Percentiles rank a stretch among this genome's conserved stretches.
Conservation (phyloP, 371 early-diverging fungal genomes). For the Lichtheimia ramosa region DNA sequence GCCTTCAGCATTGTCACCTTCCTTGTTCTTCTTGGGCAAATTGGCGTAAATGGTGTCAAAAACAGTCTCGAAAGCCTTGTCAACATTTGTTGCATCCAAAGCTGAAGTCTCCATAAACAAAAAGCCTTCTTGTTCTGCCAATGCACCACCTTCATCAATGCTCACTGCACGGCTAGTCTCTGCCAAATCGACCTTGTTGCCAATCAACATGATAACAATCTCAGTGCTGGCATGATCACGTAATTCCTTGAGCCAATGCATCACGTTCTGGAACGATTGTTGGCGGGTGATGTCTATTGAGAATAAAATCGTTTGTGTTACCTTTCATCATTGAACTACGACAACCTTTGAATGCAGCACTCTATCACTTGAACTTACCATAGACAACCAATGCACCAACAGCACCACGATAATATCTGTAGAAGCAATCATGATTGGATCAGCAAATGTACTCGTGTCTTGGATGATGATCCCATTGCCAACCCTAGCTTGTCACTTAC, state of each 20-base stretch:
- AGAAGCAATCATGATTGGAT: not conserved
- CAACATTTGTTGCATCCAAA: conserved; percentile 88
- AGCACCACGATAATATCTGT: conserved; percentile 41
- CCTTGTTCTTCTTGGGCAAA: conserved; percentile 38
- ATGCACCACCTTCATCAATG: conserved; percentile 85
- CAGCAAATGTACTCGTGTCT: not conserved
- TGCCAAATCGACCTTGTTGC: conserved; percentile 98
- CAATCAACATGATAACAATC: conserved; percentile 95
- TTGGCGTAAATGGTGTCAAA: conserved; percentile 45
- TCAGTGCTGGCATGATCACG: conserved; percentile 94
- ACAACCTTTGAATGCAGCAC: no score
- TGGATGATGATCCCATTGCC: not conserved
- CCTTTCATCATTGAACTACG: not conserved
- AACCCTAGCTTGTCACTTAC: conserved; percentile 29
- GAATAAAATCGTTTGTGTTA: not conserved
- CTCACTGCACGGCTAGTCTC: conserved; percentile 81
- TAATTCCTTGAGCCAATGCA: conserved; percentile 98
- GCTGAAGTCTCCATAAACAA: conserved; percentile 95
- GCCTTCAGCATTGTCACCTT: conserved; percentile 21
- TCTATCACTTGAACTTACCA: conserved; percentile 22
- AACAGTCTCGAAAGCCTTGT: conserved; percentile 61
- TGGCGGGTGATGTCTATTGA: conserved; percentile 91
- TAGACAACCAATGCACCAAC: conserved; percentile 43
- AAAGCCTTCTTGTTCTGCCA: conserved; percentile 84
- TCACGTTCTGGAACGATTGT: conserved; percentile 90